Conservation (phyloP, 1,284 basidiomycete genomes). For the Xerocomus minutiporus region DNA sequence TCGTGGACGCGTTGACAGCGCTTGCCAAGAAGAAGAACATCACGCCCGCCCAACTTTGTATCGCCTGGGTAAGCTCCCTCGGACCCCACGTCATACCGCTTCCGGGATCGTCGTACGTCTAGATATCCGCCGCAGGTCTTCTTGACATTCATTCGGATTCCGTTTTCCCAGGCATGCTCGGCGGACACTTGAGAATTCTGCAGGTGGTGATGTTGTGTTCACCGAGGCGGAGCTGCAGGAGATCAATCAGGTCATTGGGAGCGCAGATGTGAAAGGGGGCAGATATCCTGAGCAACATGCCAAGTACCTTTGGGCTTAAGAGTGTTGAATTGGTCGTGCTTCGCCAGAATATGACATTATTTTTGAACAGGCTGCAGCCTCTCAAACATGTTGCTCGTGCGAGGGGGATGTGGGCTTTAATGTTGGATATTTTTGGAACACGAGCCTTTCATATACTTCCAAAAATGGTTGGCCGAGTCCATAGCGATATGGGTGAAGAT, state of each 20-base stretch:
- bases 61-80: conserved; percentile 49
- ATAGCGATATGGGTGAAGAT: too few relatives aligned
- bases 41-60: conserved; percentile 50
- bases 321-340: background rate
- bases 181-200: conserved; percentile 30
- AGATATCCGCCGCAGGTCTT: background rate
- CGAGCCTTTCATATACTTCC: too few relatives aligned
- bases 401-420: too few relatives aligned
- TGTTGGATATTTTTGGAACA: too few relatives aligned
- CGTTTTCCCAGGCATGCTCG: conserved; percentile 12
- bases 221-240: conserved; percentile 19
- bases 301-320: conserved; percentile 14
- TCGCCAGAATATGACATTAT: too few relatives aligned
- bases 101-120: conserved; percentile 31
- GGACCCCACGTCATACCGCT: conserved; percentile 27
- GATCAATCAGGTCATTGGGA: conserved; percentile 19
- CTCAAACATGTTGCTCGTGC: too few relatives aligned
- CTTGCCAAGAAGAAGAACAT: conserved; percentile 45
- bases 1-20: conserved; percentile 45
- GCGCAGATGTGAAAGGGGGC: conserved; percentile 17
- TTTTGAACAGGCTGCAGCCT: too few relatives aligned
- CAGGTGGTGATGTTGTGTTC: conserved; percentile 23
- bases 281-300: conserved; percentile 19
- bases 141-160: background rate
- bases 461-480: too few relatives aligned